Percentiles rank a stretch among this genome's conserved stretches.
Conservation (phyloP, 768 basidiomycete species). For the Collybiopsis confluens region DNA sequence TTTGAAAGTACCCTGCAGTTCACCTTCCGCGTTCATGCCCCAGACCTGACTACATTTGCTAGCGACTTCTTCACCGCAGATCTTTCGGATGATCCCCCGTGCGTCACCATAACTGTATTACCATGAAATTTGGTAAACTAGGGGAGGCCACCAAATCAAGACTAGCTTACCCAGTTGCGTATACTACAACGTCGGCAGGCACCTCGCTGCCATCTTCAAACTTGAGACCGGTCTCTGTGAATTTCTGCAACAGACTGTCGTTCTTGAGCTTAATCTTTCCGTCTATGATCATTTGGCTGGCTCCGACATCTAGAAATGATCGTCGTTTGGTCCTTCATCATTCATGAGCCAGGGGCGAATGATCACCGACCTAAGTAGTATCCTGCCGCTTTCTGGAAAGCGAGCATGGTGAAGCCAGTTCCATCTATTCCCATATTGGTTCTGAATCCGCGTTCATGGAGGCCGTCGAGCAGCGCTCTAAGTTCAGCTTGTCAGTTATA, state of each 20-base stretch:
- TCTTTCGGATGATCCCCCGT: conserved; percentile 28
- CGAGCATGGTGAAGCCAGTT: conserved; percentile 27
- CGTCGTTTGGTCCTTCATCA: background rate
- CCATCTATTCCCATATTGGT: conserved; percentile 45
- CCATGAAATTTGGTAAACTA: no score
- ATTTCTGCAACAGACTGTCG: conserved; percentile 42
- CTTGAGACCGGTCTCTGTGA: conserved; percentile 38
- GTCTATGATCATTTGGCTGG: conserved; percentile 55
- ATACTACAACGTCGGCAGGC: conserved; percentile 51
- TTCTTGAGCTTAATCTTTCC: conserved; percentile 73
- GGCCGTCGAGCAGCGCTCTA: conserved; percentile 50
- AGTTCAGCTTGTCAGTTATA: background rate
- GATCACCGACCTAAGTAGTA: conserved; percentile 48
- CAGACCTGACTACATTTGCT: conserved; percentile 46
- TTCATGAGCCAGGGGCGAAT: background rate
- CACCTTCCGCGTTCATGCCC: conserved; percentile 65
- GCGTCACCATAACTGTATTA: conserved; percentile 41
- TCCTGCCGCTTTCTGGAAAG: conserved; percentile 12
- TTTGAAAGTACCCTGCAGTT: conserved; percentile 46
- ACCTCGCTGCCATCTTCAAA: conserved; percentile 47
- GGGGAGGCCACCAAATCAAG: background rate
- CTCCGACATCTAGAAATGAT: conserved; percentile 48
- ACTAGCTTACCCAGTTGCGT: conserved; percentile 49
- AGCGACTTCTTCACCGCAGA: conserved; percentile 47
- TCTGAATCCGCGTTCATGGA: conserved; percentile 56